A percentile compares a stretch with the other conserved stretches of the same genome.
These are phyloP conservation scores for Pseudocercospora crystallina DNA, from an alignment of 2,329 filamentous ascomycete species.

Conservation along the genomic window DNA sequence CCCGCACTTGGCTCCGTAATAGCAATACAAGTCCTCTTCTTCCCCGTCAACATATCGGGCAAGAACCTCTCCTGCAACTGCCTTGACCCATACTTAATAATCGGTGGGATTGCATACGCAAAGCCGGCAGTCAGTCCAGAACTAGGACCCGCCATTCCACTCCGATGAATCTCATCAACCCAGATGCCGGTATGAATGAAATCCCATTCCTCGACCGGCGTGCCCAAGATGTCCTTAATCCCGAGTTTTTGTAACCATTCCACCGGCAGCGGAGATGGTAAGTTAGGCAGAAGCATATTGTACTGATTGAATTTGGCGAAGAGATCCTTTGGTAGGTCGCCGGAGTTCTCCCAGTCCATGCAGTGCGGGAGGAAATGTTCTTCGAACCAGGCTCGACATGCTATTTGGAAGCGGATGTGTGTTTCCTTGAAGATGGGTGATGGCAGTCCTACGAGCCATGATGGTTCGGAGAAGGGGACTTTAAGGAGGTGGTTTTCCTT, in stretches of 20 bases:
- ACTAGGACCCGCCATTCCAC: constrained; percentile 62
- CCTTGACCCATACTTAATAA: constrained; percentile 64
- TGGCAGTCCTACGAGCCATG: constrained; percentile 22
- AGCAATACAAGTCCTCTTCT: constrained; percentile 69
- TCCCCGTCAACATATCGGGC: constrained; percentile 64
- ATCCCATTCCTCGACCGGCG: constrained; percentile 71
- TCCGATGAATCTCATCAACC: constrained; percentile 67
- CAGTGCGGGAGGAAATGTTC: constrained; percentile 23
- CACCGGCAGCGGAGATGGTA: constrained; percentile 67
- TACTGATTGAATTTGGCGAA: constrained; percentile 63
- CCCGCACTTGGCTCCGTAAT: constrained; percentile 75
- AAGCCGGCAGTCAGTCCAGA: constrained; percentile 67
- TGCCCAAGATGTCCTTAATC: constrained; percentile 64
- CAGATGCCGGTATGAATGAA: constrained; percentile 69
- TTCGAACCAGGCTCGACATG: constrained; percentile 25
- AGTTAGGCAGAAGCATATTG: constrained; percentile 68
- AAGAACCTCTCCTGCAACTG: constrained; percentile 65
- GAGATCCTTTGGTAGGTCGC: constrained; percentile 54
- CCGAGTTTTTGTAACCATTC: constrained; percentile 65
- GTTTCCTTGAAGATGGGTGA: constrained; percentile 24
- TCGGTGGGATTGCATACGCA: constrained; percentile 68
- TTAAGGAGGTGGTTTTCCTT: constrained; percentile 13
- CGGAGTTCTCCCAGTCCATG: constrained; percentile 26
- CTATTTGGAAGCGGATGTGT: constrained; percentile 23
- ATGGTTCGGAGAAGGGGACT: constrained; percentile 23